Evolutionary conservation across 1,139 yeast species (phyloP).

Genomic region (Suzukiozyma palmioleophila): DNA sequence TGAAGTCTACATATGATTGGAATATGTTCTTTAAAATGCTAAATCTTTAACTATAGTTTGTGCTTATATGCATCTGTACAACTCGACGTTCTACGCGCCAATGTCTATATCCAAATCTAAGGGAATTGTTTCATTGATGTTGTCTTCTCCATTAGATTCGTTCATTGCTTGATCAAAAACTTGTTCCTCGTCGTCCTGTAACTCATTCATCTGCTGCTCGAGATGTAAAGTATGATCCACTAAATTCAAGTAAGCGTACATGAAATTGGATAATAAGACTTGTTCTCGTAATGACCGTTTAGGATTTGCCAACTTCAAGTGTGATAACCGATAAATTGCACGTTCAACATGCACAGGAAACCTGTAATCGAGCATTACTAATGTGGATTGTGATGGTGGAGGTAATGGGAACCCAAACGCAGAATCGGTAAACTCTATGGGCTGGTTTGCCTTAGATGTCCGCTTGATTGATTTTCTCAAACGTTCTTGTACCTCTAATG

Average conservation of each 20-base stretch:
- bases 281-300: slow-evolving; percentile 88
- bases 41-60: too few relatives aligned
- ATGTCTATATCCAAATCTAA: slow-evolving; percentile 1
- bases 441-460: slow-evolving; percentile 55
- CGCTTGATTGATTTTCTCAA: slow-evolving; percentile 41
- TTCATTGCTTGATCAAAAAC: slow-evolving; percentile 8
- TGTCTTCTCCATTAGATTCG: slow-evolving; percentile 8
- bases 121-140: slow-evolving; percentile 8
- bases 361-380: slow-evolving; percentile 76
- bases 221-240: slow-evolving; percentile 84
- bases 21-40: too few relatives aligned
- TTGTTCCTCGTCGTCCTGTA: slow-evolving; percentile 6
- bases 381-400: slow-evolving; percentile 68
- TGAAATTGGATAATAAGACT: slow-evolving; percentile 86
- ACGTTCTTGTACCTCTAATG: slow-evolving; percentile 44
- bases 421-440: slow-evolving; percentile 72
- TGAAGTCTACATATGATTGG: too few relatives aligned
- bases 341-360: slow-evolving; percentile 94
- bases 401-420: slow-evolving; percentile 86
- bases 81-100: too few relatives aligned
- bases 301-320: slow-evolving; percentile 89
- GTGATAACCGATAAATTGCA: slow-evolving; percentile 89
- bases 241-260: slow-evolving; percentile 93
- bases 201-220: slow-evolving; percentile 45
- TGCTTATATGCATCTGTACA: too few relatives aligned